Evolutionary conservation across 352 stramenopile species (phyloP).

Genomic region (Pythium rishiriense): DNA sequence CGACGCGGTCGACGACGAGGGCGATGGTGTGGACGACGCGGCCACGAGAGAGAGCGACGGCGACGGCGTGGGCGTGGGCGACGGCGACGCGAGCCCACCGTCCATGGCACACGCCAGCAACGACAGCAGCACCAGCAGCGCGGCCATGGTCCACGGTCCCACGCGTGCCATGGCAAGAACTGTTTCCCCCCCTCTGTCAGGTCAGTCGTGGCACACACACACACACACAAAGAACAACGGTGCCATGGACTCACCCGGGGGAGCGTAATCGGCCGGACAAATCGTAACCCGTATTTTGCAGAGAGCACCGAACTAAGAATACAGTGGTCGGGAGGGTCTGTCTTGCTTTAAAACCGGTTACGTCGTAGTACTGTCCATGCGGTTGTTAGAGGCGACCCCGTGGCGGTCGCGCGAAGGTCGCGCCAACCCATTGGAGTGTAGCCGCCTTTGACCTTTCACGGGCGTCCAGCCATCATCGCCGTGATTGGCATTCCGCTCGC

Average conservation of each 20-base stretch:
- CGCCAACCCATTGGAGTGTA: constrained; percentile 31
- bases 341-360: constrained; percentile 13
- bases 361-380: neutral
- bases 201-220: too few species aligned
- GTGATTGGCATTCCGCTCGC: constrained; percentile 8
- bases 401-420: constrained; percentile 42
- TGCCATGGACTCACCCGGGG: too few species aligned
- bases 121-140: too few species aligned
- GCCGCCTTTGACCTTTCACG: constrained; percentile 40
- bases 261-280: constrained; percentile 6
- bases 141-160: too few species aligned
- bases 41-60: neutral
- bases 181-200: too few species aligned
- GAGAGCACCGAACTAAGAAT: too few species aligned
- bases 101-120: too few species aligned
- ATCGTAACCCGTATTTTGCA: too few species aligned
- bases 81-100: too few species aligned
- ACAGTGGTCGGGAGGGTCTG: too few species aligned
- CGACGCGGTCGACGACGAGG: constrained; percentile 1
- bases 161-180: too few species aligned
- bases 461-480: constrained; percentile 24
- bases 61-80: neutral
- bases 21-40: neutral
- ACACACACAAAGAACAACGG: too few species aligned
- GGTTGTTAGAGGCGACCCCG: neutral